Evolutionary conservation across 805 yeast genomes (phyloP), one percentile per base, ranked within the genome.

Genomic region (Candida xyloterini): DNA sequence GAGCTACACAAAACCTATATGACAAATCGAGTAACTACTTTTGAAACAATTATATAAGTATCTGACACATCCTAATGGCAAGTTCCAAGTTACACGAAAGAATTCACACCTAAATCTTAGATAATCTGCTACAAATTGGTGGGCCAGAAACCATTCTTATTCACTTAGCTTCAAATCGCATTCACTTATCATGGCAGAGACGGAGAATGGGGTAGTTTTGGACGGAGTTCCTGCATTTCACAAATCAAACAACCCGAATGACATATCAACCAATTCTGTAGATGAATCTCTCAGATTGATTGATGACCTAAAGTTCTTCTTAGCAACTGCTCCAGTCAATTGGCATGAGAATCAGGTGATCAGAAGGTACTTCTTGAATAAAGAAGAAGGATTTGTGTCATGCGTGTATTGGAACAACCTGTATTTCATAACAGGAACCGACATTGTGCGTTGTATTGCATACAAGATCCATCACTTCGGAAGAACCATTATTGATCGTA

Each of bases 381-480:
- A 83, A 47, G 95, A 86, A 43, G 96, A 90, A 60, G 93, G 91
- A 3, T 88, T 91, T 50, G 88, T 88, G n/a, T 77, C 86, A 23
- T 91, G 99, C 63, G 88, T 93, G 1, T 82, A 74, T 51, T 91
- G 98, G 97, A 85, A 88, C 55, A 84, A 84, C 55, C 67, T 90
- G 10, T 91, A 84, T 59, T 90, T 84, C 63, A 76, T 91, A 34
- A 91, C 98, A 0, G 98, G 98, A 3, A 91, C 98, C 1, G 98
- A 93, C 67, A 90, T 91, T 43, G 96, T 93, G 33, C 78, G 96
- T 43, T 87, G 96, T 60, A 78, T 91, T 35, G 84, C 89, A 13
- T 93, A 84, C 62, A 79, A 91, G 50, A 84, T 91, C 66, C 83
- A 82, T 52, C 89, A 88, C 51, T 86, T 91, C 67, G 99, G 99